Evolutionary conservation across 2,329 filamentous ascomycete species (phyloP).

Genomic region (Fusarium denticulatum): DNA sequence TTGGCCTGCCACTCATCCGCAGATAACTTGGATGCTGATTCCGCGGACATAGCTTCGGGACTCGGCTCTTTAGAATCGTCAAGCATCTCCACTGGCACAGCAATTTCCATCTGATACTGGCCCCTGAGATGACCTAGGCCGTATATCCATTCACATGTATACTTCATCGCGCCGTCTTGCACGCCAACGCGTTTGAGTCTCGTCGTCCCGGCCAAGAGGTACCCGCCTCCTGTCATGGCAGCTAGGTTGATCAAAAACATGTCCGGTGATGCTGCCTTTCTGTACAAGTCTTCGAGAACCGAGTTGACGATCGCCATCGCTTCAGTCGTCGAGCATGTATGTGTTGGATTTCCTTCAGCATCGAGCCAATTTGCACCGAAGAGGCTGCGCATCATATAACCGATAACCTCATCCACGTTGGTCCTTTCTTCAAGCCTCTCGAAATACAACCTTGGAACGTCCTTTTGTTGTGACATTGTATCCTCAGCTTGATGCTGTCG

Average conservation of each 20-base stretch:
- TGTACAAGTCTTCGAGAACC: constrained; percentile 63
- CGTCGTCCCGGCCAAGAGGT: constrained; percentile 57
- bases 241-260: constrained; percentile 69
- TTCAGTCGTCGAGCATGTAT: constrained; percentile 61
- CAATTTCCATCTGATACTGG: constrained; percentile 62
- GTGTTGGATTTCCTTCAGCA: constrained; percentile 53
- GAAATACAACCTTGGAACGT: constrained; percentile 47
- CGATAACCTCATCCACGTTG: constrained; percentile 67
- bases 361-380: constrained; percentile 64
- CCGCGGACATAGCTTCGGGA: constrained; percentile 26
- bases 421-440: constrained; percentile 57
- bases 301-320: constrained; percentile 63
- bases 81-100: constrained; percentile 57
- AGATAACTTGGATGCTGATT: constrained; percentile 33
- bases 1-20: constrained; percentile 61
- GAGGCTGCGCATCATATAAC: constrained; percentile 62
- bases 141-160: constrained; percentile 65
- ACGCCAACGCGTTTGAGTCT: constrained; percentile 57
- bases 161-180: constrained; percentile 54
- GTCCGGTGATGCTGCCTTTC: constrained; percentile 61
- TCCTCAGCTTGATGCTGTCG: constrained; percentile 9
- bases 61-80: constrained; percentile 42
- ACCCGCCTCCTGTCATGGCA: constrained; percentile 63
- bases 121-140: constrained; percentile 63
- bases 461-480: constrained; percentile 10